A percentile compares a stretch with the other conserved stretches of the same genome.
Evolutionary conservation across 805 yeast species (phyloP).

Genomic region (Candida nonsorbophila): DNA sequence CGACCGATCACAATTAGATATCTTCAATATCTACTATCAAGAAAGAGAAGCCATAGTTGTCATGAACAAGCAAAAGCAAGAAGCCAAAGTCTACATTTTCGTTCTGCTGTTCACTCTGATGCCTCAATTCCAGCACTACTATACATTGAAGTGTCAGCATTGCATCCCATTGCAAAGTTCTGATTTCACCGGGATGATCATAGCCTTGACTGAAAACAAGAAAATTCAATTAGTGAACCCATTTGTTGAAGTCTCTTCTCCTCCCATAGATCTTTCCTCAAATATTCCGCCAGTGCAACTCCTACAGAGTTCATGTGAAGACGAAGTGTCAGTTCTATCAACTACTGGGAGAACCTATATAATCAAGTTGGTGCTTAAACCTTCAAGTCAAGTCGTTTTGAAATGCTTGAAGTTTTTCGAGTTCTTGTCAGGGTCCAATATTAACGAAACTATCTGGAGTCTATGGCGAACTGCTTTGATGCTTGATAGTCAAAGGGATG

Average conservation of each 20-base stretch:
- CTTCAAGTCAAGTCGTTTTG: constrained; percentile 38
- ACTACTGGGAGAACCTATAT: constrained; percentile 15
- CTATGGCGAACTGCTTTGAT: constrained; percentile 56
- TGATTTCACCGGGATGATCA: constrained; percentile 39
- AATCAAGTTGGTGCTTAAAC: constrained; percentile 36
- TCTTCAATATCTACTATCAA: constrained; percentile 36
- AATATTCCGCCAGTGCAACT: constrained; percentile 11
- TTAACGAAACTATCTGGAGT: constrained; percentile 54
- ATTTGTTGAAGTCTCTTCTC: constrained; percentile 33
- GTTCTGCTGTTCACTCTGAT: constrained; percentile 23
- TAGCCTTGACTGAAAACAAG: constrained; percentile 31
- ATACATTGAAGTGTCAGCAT: constrained; percentile 26
- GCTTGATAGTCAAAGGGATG: constrained; percentile 36
- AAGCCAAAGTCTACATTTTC: constrained; percentile 49
- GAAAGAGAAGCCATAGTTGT: constrained; percentile 61
- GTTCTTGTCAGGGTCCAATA: constrained; percentile 52
- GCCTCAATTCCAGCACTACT: constrained; percentile 28
- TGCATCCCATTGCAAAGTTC: constrained; percentile 31
- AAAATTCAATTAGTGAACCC: constrained; percentile 49
- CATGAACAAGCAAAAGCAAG: constrained; percentile 35
- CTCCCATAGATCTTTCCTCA: constrained; percentile 4
- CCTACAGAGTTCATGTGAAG: constrained; percentile 24
- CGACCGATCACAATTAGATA: constrained; percentile 24
- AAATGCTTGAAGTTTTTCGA: constrained; percentile 46
- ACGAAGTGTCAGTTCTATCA: constrained; percentile 19